phyloP scores from a whole-genome alignment of 352 stramenopile species.

The Globisporangium orthogonon region DNA sequence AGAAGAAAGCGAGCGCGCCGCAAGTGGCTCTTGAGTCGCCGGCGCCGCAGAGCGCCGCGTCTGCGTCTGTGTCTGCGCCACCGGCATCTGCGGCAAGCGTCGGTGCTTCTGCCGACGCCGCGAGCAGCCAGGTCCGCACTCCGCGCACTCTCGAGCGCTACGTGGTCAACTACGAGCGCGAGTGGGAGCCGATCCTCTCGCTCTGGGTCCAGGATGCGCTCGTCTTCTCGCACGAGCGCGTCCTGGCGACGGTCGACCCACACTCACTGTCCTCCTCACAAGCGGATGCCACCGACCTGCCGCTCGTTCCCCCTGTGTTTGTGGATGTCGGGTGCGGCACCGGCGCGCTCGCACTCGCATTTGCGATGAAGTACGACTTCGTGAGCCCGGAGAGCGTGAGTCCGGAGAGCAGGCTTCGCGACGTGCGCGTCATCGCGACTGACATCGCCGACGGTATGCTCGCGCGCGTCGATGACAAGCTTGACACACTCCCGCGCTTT shows the following conservation, averaged over 20 bases:
- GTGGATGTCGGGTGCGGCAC: constrained; percentile 3
- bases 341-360: too few species aligned
- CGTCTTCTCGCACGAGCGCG: neutral
- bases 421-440: constrained; percentile 23
- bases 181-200: constrained; percentile 1
- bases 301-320: neutral
- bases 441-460: constrained; percentile 41
- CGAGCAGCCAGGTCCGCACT: neutral
- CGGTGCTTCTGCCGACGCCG: neutral
- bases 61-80: neutral
- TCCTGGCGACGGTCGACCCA: neutral
- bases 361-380: too few species aligned
- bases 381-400: too few species aligned
- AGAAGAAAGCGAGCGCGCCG: neutral
- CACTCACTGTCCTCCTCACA: neutral
- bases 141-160: neutral
- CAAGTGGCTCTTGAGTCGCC: too few species aligned
- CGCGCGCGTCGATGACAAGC: constrained; percentile 16
- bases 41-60: neutral
- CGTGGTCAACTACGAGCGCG: constrained; percentile 1
- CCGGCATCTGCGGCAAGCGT: neutral
- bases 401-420: neutral
- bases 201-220: constrained; percentile 2
- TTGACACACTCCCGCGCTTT: constrained; percentile 15
- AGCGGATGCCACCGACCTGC: neutral